phyloP scores from a whole-genome alignment of 129 eudicot genomes.

The Escallonia rubra region DNA sequence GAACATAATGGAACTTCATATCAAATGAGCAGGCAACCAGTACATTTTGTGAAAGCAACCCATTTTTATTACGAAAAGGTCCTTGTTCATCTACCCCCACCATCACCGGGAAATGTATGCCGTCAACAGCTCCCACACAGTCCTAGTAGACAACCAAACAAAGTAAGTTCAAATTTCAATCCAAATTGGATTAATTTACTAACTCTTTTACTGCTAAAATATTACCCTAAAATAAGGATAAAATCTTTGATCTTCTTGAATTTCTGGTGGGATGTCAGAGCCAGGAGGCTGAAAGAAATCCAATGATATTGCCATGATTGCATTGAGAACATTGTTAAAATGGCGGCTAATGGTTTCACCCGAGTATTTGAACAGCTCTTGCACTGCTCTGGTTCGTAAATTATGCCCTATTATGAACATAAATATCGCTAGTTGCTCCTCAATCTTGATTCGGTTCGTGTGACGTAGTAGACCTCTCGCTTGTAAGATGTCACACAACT shows the following conservation, averaged over 20 bases:
- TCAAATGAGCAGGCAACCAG: conserved; percentile 53
- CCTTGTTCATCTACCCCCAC: conserved; percentile 67
- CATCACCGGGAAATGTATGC: conserved; percentile 50
- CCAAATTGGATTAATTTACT: not conserved
- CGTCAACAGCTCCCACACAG: conserved; percentile 65
- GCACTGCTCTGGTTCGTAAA: conserved; percentile 55
- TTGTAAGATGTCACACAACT: conserved; percentile 47
- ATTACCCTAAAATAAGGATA: conserved; percentile 58
- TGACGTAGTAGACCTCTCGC: conserved; percentile 51
- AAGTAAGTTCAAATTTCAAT: not conserved
- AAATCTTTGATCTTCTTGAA: conserved; percentile 54
- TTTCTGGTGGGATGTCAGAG: conserved; percentile 53
- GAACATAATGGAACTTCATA: conserved; percentile 61
- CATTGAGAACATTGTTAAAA: conserved; percentile 62
- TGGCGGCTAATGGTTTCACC: conserved; percentile 73
- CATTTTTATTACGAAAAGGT: conserved; percentile 49
- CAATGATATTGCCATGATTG: conserved; percentile 46
- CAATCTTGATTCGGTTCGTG: conserved; percentile 55
- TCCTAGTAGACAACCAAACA: conserved; percentile 23
- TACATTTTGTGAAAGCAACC: conserved; percentile 54
- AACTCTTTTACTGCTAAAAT: too few species aligned
- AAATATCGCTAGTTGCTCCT: conserved; percentile 60
- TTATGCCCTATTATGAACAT: conserved; percentile 63
- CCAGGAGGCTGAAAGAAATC: conserved; percentile 53
- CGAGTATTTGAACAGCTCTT: conserved; percentile 51